Evolutionary conservation across 1,139 yeast species (phyloP), one percentile per base, ranked within the genome.

Genomic region (Lodderomyces pseudojiufengensis): DNA sequence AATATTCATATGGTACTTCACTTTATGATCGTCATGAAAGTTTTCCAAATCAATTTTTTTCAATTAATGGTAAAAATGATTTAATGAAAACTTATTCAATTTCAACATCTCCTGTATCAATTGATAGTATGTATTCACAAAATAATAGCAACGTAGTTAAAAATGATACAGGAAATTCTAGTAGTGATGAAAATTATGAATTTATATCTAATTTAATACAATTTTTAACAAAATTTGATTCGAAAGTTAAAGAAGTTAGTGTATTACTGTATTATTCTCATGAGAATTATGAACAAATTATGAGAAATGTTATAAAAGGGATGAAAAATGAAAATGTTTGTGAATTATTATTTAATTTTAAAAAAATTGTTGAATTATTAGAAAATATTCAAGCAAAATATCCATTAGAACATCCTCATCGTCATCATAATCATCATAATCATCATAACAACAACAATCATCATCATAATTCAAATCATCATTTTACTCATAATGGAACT

Each of bases 31-130:
- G 47, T 12, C 46, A 43, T 16, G 46, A 44, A 25, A 42, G 45
- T 28, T 41, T 35, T 33, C 49, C 50, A 2, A 37, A 35, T 27
- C 49, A 45, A 27, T 46, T 37, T 33, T 32, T 26, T 13, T 39
- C 29, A 24, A 39, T 46, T 6, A 35, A 31, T 9, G 29, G 26
- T 9, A 36, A 11, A 23, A 22, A 33, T 13, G 20, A 7, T 18
- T 5, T 18, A 7, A 18, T 18, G 20, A 18, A 18, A 18, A 5
- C 20, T 5, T 18, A 18, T 18, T 18, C 20, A 5, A 18, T 18
- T 5, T 18, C 38, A 12, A 24, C 28, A 9, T 37, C 43, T 9
- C 42, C 43, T 3, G 27, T 38, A 5, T 35, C 39, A 4, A 40
- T 40, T 36, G 38, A 34, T 13, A 32, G 40, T 12, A 34, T 32